phyloP scores from a whole-genome alignment of 2,329 filamentous ascomycete genomes.

The Hymenoscyphus fraxineus region DNA sequence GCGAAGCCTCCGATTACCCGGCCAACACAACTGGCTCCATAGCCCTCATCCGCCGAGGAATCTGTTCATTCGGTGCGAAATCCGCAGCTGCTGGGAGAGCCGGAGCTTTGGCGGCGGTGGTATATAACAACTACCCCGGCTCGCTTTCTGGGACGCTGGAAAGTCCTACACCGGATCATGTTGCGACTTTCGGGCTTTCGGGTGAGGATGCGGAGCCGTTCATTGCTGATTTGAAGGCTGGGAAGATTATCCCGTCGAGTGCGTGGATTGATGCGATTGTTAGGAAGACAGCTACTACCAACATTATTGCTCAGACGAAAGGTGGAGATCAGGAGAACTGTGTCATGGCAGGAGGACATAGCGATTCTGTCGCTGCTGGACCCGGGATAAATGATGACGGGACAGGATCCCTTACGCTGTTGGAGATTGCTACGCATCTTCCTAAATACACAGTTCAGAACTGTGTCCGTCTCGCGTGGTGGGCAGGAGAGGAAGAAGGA shows the following conservation, averaged over 20 bases:
- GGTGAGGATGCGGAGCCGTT: slow-evolving; percentile 55
- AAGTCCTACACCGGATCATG: slow-evolving; percentile 52
- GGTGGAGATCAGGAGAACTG: slow-evolving; percentile 58
- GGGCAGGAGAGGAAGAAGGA: slow-evolving; percentile 62
- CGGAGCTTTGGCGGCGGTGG: slow-evolving; percentile 65
- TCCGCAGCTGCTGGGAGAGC: slow-evolving; percentile 63
- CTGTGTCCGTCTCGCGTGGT: slow-evolving; percentile 64
- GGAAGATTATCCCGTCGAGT: slow-evolving; percentile 43
- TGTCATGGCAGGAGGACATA: slow-evolving; percentile 61
- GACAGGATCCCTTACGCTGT: slow-evolving; percentile 42
- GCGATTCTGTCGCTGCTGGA: slow-evolving; percentile 57
- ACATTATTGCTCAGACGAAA: slow-evolving; percentile 59
- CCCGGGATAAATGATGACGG: slow-evolving; percentile 43
- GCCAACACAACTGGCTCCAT: slow-evolving; percentile 56
- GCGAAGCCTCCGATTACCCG: slow-evolving; percentile 61
- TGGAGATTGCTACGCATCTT: slow-evolving; percentile 58
- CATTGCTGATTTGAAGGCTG: slow-evolving; percentile 49
- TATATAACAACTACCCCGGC: slow-evolving; percentile 65
- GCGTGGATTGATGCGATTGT: slow-evolving; percentile 59
- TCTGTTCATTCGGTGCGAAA: slow-evolving; percentile 69
- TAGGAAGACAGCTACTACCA: slow-evolving; percentile 39
- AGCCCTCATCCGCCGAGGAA: slow-evolving; percentile 66
- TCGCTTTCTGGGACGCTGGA: slow-evolving; percentile 60
- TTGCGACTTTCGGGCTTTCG: slow-evolving; percentile 66
- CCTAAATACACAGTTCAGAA: slow-evolving; percentile 56